Evolutionary conservation across 2,329 filamentous ascomycete genomes (phyloP), one percentile per base, ranked within the genome.

Genomic region (Aspergillus quadricinctus): DNA sequence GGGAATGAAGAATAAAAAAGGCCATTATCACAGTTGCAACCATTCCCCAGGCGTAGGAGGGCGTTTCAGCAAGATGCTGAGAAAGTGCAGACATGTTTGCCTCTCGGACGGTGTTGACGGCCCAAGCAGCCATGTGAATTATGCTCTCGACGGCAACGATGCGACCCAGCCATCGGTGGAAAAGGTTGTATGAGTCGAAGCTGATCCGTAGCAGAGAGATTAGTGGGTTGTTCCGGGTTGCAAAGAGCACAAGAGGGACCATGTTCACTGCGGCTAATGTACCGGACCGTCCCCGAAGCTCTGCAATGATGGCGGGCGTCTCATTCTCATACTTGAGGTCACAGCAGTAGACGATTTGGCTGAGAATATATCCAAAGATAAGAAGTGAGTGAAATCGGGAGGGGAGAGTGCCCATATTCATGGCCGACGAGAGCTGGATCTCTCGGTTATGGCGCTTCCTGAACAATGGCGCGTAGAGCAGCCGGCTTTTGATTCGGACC

Each of bases 171-270:
- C 90, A 95, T 61, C 90, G 84, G 72, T 95, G 90, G 50, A 94
- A 78, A 7, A 94, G 85, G 72, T 97, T 97, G 81, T 95, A 97
- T 0, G 92, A 95, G 73, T 97, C 94, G 76, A 97, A 99, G 72
- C 90, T 93, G 71, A 97, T 88, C 65, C 88, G 85, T 56, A 97
- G 81, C 29, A 95, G 73, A 3, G 80, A 74, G 68, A 97, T 97
- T 49, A 97, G 80, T 8, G 91, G 90, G 76, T 97, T 99, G 79
- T 97, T 97, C 69, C 94, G 88, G 37, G 91, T 87, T 14, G 92
- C 92, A 56, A 97, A 83, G 61, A 97, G 83, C 66, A 97, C 83
- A 31, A 97, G 85, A 4, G 94, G 92, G 29, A 99, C 85, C 84
- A 97, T 89, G 77, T 97, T 99, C 66, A 96, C 83, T 9, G 91